Percentiles rank a stretch among this genome's conserved stretches.
Evolutionary conservation across 768 basidiomycete species (phyloP).

Genomic region (Tylopilus vinaceipallidus): DNA sequence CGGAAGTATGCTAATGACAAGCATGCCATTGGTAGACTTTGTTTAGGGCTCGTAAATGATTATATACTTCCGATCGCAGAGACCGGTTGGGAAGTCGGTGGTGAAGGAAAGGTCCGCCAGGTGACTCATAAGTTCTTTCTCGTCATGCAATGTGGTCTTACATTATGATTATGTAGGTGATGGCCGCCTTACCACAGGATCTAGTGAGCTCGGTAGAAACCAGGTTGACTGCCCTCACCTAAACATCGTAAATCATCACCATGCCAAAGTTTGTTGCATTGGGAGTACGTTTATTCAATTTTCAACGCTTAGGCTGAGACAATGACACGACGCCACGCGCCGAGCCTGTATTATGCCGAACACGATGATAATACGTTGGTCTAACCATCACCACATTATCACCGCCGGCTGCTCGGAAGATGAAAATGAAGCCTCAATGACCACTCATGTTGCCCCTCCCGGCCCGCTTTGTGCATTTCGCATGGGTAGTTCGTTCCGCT

Average conservation of each 20-base stretch:
- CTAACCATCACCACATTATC: conserved; percentile 35
- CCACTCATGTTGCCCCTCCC: conserved; percentile 33
- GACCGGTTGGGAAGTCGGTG: conserved; percentile 86
- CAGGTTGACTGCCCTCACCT: conserved; percentile 10
- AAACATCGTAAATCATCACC: conserved; percentile 11
- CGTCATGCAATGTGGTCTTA: conserved; percentile 4
- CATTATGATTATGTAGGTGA: conserved; percentile 21
- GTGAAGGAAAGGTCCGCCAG: conserved; percentile 59
- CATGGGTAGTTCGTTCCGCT: conserved; percentile 67
- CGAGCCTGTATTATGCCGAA: conserved; percentile 22
- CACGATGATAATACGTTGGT: conserved; percentile 39
- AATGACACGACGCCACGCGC: conserved; percentile 5
- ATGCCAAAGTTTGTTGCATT: background rate
- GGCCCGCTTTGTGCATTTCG: conserved; percentile 1
- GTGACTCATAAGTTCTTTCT: conserved; percentile 37
- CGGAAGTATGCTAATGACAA: conserved; percentile 65
- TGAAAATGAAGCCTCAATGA: conserved; percentile 57
- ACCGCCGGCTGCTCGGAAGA: conserved; percentile 39
- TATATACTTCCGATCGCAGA: conserved; percentile 66
- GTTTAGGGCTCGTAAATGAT: conserved; percentile 53
- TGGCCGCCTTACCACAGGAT: conserved; percentile 23
- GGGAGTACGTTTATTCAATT: conserved; percentile 7
- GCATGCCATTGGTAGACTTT: conserved; percentile 54
- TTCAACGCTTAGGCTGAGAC: background rate
- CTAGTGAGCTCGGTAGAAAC: conserved; percentile 23